Evolutionary conservation across 164 flowering plant genomes (phyloP), one percentile per base, ranked within the genome.

Genomic region (Piper longum): DNA sequence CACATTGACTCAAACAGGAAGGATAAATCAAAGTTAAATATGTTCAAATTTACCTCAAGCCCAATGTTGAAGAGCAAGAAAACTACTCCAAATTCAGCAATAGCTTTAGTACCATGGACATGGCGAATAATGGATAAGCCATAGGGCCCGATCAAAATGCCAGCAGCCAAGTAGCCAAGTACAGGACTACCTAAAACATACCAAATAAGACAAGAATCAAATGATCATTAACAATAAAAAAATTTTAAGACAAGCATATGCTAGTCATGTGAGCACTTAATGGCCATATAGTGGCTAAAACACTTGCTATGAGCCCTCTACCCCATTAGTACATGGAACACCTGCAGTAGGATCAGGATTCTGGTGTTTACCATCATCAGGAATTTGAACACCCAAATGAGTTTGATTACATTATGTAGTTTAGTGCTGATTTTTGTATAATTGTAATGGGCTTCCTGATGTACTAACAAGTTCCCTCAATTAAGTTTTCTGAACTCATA

Each of bases 21-120:
- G 7, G n/a, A 4, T 7, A 4, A 60, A 11, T 59, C 16, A 16
- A 60, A 43, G 0, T 60, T n/a, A 12, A 4, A 40, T n/a, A 60
- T 41, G 16, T 60, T 14, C 42, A 2, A 48, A 11, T 73, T 59
- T 71, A 95, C 99, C 99, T 95, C 99, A 71, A 95, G 99, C 69
- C 99, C 99, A 80, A 89, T 95, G 69, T 95, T 95, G 70, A 95
- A 95, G 58, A 95, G 79, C 79, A 95, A 79, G 81, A 95, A 91
- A 67, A 95, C 98, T 74, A 95, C 99, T 63, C 99, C 99, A 74
- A 95, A 95, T 82, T 95, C 97, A 64, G 99, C 99, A 70, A 95
- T 89, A 41, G 99, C 95, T 70, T 95, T 95, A 45, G 99, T 91
- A 45, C 85, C 99, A 79, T 95, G 99, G 55, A 95, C 99, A 76